Evolutionary conservation across 2,329 filamentous ascomycete genomes (phyloP).

Genomic region (Alternaria burnsii): DNA sequence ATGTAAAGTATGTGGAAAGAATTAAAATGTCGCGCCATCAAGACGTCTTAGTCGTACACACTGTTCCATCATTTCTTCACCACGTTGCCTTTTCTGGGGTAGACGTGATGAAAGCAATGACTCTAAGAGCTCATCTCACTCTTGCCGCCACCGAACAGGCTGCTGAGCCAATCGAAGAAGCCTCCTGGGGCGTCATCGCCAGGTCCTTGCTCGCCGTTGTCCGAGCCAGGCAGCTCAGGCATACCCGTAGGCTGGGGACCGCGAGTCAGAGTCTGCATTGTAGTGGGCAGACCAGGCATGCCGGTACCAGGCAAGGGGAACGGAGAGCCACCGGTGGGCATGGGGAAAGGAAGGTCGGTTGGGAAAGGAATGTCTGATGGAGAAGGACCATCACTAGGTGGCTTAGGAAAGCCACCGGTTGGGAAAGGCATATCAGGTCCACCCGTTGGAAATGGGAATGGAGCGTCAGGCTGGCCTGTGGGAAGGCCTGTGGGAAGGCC

Average conservation of each 20-base stretch:
- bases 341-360: constrained; percentile 10
- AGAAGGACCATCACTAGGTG: neutral
- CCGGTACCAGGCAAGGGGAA: constrained; percentile 6
- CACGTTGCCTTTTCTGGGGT: neutral
- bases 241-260: constrained; percentile 22
- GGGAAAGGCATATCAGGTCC: neutral
- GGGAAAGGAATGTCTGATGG: neutral
- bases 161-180: constrained; percentile 18
- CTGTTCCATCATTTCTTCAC: neutral
- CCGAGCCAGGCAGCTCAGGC: constrained; percentile 7
- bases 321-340: constrained; percentile 12
- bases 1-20: neutral
- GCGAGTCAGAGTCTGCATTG: constrained; percentile 21
- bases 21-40: constrained; percentile 1
- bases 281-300: constrained; percentile 12
- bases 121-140: constrained; percentile 3
- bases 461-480: neutral
- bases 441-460: neutral
- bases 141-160: constrained; percentile 13
- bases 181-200: constrained; percentile 11
- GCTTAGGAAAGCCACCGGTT: constrained; percentile 10
- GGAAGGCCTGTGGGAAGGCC: neutral
- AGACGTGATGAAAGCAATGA: neutral
- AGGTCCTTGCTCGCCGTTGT: neutral
- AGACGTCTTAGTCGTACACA: constrained; percentile 1